phyloP scores from a whole-genome alignment of 306 rosid species.

The Quercus parvula region DNA sequence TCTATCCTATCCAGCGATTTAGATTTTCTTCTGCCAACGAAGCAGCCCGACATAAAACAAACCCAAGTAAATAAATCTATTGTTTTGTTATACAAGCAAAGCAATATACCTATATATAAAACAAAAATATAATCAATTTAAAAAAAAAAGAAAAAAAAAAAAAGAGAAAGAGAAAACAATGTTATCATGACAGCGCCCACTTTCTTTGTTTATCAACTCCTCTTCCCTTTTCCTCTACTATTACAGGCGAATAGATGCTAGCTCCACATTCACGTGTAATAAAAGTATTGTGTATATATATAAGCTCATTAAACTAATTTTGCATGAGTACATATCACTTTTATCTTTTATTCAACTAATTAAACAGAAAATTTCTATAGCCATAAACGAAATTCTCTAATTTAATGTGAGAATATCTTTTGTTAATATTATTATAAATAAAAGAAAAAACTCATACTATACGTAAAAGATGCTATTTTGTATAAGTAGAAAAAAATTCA shows the following conservation, averaged over 20 bases:
- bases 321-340: too few relatives aligned
- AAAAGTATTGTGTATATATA: too few relatives aligned
- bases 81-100: slow-evolving; percentile 28
- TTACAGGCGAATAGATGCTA: neutral
- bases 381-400: too few relatives aligned
- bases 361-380: too few relatives aligned
- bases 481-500: too few relatives aligned
- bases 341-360: too few relatives aligned
- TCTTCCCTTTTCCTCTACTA: neutral
- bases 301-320: too few relatives aligned
- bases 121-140: neutral
- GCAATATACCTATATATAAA: neutral
- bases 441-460: too few relatives aligned
- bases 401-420: too few relatives aligned
- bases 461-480: too few relatives aligned
- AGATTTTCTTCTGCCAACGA: slow-evolving; percentile 33
- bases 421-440: too few relatives aligned
- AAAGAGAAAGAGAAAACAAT: slow-evolving; percentile 3
- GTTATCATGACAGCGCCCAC: slow-evolving; percentile 34
- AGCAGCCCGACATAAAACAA: slow-evolving; percentile 27
- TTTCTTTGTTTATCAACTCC: slow-evolving; percentile 9
- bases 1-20: slow-evolving; percentile 44
- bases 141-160: neutral
- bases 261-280: neutral
- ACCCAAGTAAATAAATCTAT: slow-evolving; percentile 13